phyloP scores from a whole-genome alignment of 164 flowering plant genomes.

The Macadamia integrifolia region DNA sequence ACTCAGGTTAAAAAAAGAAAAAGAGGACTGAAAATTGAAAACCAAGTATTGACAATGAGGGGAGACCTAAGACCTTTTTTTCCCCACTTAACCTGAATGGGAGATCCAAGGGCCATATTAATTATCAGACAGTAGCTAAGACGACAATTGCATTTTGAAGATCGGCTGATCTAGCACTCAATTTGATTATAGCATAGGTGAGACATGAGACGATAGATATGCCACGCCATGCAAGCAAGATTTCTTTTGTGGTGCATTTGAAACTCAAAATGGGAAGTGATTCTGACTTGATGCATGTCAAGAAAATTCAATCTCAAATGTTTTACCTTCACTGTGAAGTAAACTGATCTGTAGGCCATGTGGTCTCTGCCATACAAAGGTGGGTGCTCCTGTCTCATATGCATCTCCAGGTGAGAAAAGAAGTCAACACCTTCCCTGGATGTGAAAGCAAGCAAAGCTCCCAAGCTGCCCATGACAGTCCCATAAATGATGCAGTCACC shows the following conservation, averaged over 20 bases:
- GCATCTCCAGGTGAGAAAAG: constrained; percentile 99
- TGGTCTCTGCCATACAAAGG: constrained; percentile 99
- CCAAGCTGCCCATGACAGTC: constrained; percentile 98
- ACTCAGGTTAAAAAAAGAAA: too few species aligned
- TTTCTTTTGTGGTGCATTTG: too few species aligned
- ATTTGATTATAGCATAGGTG: background rate
- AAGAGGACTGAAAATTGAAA: too few species aligned
- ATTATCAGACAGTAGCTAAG: too few species aligned
- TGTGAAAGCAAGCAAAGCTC: constrained; percentile 88
- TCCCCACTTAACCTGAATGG: too few species aligned
- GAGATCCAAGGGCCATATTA: too few species aligned
- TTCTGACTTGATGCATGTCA: background rate
- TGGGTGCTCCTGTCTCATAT: constrained; percentile 97
- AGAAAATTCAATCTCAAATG: background rate
- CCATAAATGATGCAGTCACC: constrained; percentile 92
- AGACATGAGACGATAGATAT: background rate
- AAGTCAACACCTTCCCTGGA: constrained; percentile 99
- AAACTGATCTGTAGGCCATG: constrained; percentile 94
- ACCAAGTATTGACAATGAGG: too few species aligned
- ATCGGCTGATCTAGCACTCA: background rate
- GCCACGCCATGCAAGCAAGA: too few species aligned
- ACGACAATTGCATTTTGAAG: too few species aligned
- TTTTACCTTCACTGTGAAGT: constrained; percentile 90
- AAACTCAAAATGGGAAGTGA: background rate
- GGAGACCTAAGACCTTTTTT: too few species aligned